Conservation (phyloP, 495 filamentous ascomycete genomes). For the Rhypophila decipiens region DNA sequence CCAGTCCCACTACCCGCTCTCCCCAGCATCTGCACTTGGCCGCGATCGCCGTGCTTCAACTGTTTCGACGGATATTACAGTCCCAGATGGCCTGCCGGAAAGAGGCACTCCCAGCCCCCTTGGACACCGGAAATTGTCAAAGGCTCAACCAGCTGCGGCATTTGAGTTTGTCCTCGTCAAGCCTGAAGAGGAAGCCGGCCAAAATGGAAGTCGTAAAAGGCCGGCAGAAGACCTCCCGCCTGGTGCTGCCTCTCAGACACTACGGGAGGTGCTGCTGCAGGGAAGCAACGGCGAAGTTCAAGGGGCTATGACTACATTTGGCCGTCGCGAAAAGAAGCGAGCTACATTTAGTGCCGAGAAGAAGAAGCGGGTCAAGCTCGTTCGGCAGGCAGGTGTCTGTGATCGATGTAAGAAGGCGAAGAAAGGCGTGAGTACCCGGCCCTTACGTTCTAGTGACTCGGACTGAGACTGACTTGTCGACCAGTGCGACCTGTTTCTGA, state of each 20-base stretch:
- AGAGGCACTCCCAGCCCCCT: neutral
- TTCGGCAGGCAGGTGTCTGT: conserved; percentile 21
- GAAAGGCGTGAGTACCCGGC: conserved; percentile 13
- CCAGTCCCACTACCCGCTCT: neutral
- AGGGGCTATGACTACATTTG: conserved; percentile 16
- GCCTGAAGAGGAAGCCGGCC: conserved; percentile 1
- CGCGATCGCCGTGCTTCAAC: conserved; percentile 1
- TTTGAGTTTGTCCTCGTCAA: conserved; percentile 17
- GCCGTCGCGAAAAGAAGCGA: conserved; percentile 9
- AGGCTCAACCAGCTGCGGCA: neutral
- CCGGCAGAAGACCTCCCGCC: conserved; percentile 3
- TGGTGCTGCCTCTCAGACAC: conserved; percentile 3
- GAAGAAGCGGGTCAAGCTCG: conserved; percentile 13
- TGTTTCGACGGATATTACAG: neutral
- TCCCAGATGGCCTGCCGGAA: too few relatives aligned
- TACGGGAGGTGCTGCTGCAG: conserved; percentile 6
- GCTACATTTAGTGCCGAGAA: conserved; percentile 13
- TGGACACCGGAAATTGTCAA: neutral
- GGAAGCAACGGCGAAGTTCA: conserved; percentile 12
- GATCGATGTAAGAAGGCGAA: conserved; percentile 19
- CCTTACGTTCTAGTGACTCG: neutral
- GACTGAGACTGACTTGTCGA: neutral
- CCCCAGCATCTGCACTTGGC: neutral
- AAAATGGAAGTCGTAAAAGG: conserved; percentile 10
- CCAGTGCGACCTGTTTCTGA: conserved; percentile 21